phyloP scores from a whole-genome alignment of 768 basidiomycete species.

The Termitomyces sp. region DNA sequence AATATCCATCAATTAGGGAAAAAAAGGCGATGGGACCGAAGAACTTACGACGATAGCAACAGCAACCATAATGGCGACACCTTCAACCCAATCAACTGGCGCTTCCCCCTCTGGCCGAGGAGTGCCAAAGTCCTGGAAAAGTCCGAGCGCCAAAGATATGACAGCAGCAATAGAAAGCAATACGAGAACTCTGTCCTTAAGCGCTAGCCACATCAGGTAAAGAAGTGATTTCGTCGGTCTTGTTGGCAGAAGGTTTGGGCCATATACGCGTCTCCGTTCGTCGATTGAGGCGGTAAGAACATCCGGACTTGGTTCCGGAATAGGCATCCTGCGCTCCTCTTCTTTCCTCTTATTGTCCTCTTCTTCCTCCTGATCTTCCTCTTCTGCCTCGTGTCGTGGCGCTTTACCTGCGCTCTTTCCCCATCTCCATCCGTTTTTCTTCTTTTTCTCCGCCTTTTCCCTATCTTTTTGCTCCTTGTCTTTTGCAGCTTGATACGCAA shows the following conservation, averaged over 20 bases:
- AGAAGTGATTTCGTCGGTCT: conserved; percentile 67
- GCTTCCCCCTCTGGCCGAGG: conserved; percentile 53
- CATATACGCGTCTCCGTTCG: conserved; percentile 64
- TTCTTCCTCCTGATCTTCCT: conserved; percentile 1
- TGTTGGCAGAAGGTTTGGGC: conserved; percentile 67
- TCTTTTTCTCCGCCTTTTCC: conserved; percentile 12
- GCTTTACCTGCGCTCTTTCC: conserved; percentile 18
- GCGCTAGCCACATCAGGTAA: conserved; percentile 76
- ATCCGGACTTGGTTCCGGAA: conserved; percentile 23
- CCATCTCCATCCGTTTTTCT: conserved; percentile 10
- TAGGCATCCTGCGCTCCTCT: conserved; percentile 31
- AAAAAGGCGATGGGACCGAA: not conserved
- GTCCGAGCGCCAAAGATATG: conserved; percentile 86
- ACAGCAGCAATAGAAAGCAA: conserved; percentile 89
- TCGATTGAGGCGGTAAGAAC: conserved; percentile 41
- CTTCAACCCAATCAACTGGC: conserved; percentile 96
- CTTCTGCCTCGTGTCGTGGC: conserved; percentile 20
- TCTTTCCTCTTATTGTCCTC: conserved; percentile 18
- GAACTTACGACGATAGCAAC: conserved; percentile 64
- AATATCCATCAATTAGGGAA: conserved; percentile 5
- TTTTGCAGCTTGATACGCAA: conserved; percentile 8
- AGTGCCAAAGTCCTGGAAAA: conserved; percentile 90
- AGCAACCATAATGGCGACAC: conserved; percentile 75
- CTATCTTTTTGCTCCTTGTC: conserved; percentile 9
- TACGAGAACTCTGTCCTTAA: conserved; percentile 89